Percentiles rank a stretch among this genome's conserved stretches.
Evolutionary conservation across 495 filamentous ascomycete genomes (phyloP).

Genomic region (Elasticomyces elasticus): DNA sequence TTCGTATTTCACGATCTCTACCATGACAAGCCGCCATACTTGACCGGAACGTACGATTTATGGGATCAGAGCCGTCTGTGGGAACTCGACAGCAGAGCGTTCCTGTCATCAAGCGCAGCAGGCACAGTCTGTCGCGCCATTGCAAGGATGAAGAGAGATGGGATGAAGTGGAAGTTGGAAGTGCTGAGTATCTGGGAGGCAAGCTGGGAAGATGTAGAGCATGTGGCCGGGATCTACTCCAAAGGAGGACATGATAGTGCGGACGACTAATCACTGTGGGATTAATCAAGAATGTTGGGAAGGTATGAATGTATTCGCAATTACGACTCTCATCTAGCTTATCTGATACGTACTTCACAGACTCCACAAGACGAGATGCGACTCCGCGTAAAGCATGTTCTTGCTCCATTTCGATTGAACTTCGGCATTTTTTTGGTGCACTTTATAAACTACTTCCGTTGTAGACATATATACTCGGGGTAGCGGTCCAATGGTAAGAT

Average conservation of each 20-base stretch:
- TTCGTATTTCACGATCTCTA: constrained; percentile 53
- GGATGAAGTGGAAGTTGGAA: constrained; percentile 36
- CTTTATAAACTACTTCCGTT: no score
- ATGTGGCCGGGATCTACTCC: constrained; percentile 16
- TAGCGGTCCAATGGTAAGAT: no score
- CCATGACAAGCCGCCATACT: constrained; percentile 44
- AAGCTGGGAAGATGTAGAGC: constrained; percentile 43
- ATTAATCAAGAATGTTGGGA: no score
- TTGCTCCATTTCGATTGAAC: no score
- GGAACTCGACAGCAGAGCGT: constrained; percentile 38
- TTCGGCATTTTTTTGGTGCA: no score
- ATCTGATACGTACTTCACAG: no score
- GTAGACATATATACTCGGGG: no score
- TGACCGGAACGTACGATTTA: constrained; percentile 40
- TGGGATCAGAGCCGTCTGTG: constrained; percentile 39
- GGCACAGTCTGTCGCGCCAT: constrained; percentile 43
- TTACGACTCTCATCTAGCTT: no score
- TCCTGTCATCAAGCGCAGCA: constrained; percentile 17
- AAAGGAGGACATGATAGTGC: neutral
- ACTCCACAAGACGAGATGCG: no score
- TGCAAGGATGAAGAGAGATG: constrained; percentile 41
- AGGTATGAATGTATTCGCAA: no score
- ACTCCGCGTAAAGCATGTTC: no score
- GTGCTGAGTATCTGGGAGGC: constrained; percentile 46
- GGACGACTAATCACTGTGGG: neutral